Conservation (phyloP, 768 basidiomycete species). For the Pilatotrama ljubarskyi region DNA sequence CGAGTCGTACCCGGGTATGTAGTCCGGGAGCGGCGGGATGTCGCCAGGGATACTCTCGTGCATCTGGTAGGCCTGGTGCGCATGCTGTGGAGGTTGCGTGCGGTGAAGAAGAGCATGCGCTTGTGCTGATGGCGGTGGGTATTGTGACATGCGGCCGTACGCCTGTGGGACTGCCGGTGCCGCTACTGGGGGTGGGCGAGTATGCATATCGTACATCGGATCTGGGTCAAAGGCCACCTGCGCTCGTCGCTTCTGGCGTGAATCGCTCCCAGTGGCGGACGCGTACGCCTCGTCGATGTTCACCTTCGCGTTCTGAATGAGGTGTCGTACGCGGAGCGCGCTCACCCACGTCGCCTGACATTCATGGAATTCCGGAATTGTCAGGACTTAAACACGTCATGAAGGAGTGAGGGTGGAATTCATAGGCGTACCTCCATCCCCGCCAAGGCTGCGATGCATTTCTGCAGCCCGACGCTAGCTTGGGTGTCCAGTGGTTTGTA, state of each 20-base stretch:
- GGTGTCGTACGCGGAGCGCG: conserved; percentile 65
- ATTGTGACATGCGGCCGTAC: too few relatives aligned
- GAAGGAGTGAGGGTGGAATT: background rate
- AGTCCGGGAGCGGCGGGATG: background rate
- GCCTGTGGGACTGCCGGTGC: background rate
- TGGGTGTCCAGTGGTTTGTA: conserved; percentile 70
- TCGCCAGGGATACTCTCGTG: background rate
- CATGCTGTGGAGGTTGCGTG: too few relatives aligned
- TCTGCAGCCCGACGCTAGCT: conserved; percentile 63
- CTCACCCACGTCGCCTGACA: conserved; percentile 65
- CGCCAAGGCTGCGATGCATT: conserved; percentile 61
- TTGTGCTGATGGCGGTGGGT: too few relatives aligned
- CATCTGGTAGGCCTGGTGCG: background rate
- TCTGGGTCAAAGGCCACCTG: conserved; percentile 18
- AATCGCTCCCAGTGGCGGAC: background rate
- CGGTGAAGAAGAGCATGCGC: too few relatives aligned
- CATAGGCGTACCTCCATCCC: conserved; percentile 60
- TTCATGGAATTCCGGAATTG: background rate
- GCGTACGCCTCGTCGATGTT: conserved; percentile 38
- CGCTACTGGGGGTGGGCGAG: background rate
- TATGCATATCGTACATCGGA: background rate
- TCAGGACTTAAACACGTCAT: background rate
- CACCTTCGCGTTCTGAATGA: conserved; percentile 68
- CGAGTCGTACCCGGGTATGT: conserved; percentile 18
- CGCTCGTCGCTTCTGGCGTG: conserved; percentile 13